Percentiles rank a stretch among this genome's conserved stretches.
Evolutionary conservation across 2,329 filamentous ascomycete species (phyloP).

Genomic region (Claviceps africana): DNA sequence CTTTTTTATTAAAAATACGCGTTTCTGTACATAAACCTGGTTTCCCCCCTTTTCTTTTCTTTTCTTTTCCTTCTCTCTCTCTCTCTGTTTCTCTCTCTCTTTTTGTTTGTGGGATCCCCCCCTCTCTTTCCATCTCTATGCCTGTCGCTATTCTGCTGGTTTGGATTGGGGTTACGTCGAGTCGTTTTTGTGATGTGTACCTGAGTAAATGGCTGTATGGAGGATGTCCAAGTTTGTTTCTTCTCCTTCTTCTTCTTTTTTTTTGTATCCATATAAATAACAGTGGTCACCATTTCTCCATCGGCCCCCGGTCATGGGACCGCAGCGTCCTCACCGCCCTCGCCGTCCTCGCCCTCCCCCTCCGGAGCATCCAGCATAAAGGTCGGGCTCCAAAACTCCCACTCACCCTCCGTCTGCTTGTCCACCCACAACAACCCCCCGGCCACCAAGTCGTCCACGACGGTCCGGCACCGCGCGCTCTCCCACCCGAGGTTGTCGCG

Average conservation of each 20-base stretch:
- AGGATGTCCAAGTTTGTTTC: not conserved
- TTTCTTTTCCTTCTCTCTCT: not conserved
- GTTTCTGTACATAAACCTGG: constrained; percentile 5
- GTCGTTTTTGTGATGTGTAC: not conserved
- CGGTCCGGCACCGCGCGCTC: constrained; percentile 68
- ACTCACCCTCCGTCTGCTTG: constrained; percentile 58
- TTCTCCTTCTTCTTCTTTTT: too few relatives aligned
- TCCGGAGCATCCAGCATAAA: constrained; percentile 42
- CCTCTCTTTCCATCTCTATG: too few relatives aligned
- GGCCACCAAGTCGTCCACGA: constrained; percentile 75
- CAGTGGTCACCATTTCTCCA: too few relatives aligned
- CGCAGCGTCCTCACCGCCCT: not conserved
- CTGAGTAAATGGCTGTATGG: not conserved
- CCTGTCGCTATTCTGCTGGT: too few relatives aligned
- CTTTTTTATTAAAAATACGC: too few relatives aligned
- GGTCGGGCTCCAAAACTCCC: constrained; percentile 84
- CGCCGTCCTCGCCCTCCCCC: not conserved
- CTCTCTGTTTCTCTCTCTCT: not conserved
- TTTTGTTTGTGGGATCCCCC: not conserved
- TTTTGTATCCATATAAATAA: too few relatives aligned
- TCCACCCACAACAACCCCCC: constrained; percentile 94
- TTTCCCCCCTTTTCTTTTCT: constrained; percentile 1
- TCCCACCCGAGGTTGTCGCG: constrained; percentile 80
- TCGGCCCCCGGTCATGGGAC: too few relatives aligned
- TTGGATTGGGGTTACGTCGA: not conserved